These are phyloP conservation scores for Mimosa pudica DNA, from an alignment of 306 rosid genomes.

Conservation along the genomic window DNA sequence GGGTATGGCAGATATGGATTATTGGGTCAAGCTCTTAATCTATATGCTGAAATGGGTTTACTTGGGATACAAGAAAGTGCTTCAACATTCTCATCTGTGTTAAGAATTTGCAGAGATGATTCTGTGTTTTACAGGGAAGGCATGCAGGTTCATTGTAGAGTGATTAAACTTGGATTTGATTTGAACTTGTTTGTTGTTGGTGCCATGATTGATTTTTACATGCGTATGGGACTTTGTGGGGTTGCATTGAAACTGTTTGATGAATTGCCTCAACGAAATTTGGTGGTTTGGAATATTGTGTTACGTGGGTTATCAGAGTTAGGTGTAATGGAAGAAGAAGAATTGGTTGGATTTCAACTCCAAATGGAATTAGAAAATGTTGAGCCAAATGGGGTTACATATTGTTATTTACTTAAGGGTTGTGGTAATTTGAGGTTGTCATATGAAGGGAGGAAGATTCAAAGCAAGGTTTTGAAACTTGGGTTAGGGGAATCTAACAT, in stretches of 20 bases:
- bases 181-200: slow-evolving; percentile 60
- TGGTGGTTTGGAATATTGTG: slow-evolving; percentile 66
- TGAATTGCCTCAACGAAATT: slow-evolving; percentile 60
- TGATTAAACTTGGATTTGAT: slow-evolving; percentile 55
- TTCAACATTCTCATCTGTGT: slow-evolving; percentile 58
- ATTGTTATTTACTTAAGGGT: slow-evolving; percentile 71
- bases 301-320: slow-evolving; percentile 65
- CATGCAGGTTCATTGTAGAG: slow-evolving; percentile 75
- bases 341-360: slow-evolving; percentile 38
- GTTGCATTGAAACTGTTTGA: slow-evolving; percentile 68
- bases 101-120: slow-evolving; percentile 51
- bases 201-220: slow-evolving; percentile 57
- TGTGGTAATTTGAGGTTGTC: slow-evolving; percentile 51
- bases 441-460: slow-evolving; percentile 67
- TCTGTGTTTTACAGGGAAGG: slow-evolving; percentile 54
- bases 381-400: slow-evolving; percentile 72
- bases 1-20: slow-evolving; percentile 45
- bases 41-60: slow-evolving; percentile 63
- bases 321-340: slow-evolving; percentile 46
- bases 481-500: slow-evolving; percentile 58
- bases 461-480: slow-evolving; percentile 54
- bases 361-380: slow-evolving; percentile 62
- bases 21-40: slow-evolving; percentile 45
- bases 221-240: slow-evolving; percentile 45
- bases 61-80: slow-evolving; percentile 56